phyloP scores from a whole-genome alignment of 495 filamentous ascomycete genomes.

The Collariella sp. region DNA sequence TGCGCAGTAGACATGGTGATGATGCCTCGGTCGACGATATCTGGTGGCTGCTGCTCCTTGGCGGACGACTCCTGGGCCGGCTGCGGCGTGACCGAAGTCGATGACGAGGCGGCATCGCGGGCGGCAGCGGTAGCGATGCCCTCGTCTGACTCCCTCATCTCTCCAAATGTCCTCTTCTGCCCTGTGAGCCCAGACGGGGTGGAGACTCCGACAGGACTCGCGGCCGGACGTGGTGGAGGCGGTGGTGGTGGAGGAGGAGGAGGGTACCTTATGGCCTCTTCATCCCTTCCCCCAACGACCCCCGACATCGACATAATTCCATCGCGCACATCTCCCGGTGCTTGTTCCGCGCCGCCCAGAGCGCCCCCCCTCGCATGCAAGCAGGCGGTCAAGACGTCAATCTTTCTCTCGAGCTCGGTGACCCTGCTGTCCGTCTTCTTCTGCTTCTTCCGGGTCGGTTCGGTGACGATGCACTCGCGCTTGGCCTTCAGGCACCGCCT shows the following conservation, averaged over 20 bases:
- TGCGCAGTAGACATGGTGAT: constrained; percentile 54
- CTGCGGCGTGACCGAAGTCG: constrained; percentile 2
- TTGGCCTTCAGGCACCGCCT: constrained; percentile 80
- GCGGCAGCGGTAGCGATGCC: neutral
- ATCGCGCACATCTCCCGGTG: neutral
- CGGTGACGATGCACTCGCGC: constrained; percentile 70
- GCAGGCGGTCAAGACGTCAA: constrained; percentile 77
- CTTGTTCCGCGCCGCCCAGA: neutral
- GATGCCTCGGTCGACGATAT: constrained; percentile 64
- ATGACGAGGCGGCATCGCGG: neutral
- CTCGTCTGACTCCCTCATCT: constrained; percentile 18
- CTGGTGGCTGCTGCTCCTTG: constrained; percentile 23
- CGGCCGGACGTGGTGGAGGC: neutral
- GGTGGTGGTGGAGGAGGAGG: neutral
- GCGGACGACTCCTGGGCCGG: constrained; percentile 5
- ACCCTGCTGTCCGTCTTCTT: constrained; percentile 92
- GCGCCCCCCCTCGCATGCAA: constrained; percentile 50
- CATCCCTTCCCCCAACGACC: neutral
- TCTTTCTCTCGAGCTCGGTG: constrained; percentile 88
- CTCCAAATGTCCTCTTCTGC: constrained; percentile 41
- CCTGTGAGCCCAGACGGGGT: constrained; percentile 26
- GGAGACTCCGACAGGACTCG: neutral
- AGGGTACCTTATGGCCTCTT: neutral
- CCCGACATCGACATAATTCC: neutral
- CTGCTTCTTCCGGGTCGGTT: constrained; percentile 75